Conservation (phyloP, 2,329 filamentous ascomycete genomes). For the Scytalidium sp. region DNA sequence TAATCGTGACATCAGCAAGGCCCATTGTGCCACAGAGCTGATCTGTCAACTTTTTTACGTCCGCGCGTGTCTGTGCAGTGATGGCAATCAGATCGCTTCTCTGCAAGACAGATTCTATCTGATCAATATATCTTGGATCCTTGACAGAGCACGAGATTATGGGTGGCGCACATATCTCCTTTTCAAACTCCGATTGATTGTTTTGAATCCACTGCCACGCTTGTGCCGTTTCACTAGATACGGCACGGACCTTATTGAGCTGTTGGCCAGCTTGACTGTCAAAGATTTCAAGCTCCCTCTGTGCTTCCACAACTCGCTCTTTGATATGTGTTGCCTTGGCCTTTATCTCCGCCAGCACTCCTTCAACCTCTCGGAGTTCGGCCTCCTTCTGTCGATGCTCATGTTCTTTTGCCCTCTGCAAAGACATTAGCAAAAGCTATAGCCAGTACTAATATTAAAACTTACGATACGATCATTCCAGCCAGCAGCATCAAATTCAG, state of each 20-base stretch:
- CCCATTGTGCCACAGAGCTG: slow-evolving; percentile 61
- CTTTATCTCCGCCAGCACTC: slow-evolving; percentile 21
- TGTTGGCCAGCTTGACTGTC: slow-evolving; percentile 76
- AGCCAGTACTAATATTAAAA: slow-evolving; percentile 13
- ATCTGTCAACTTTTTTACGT: slow-evolving; percentile 70
- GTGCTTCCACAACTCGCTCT: slow-evolving; percentile 33
- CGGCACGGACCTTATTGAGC: slow-evolving; percentile 57
- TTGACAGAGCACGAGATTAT: slow-evolving; percentile 63
- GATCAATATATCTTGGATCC: slow-evolving; percentile 53
- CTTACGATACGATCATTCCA: slow-evolving; percentile 73
- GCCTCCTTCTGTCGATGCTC: slow-evolving; percentile 48
- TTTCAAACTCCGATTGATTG: slow-evolving; percentile 60
- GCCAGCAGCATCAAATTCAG: slow-evolving; percentile 64
- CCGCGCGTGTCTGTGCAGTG: slow-evolving; percentile 71
- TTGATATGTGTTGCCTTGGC: slow-evolving; percentile 39
- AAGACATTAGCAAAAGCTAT: slow-evolving; percentile 4
- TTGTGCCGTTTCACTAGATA: slow-evolving; percentile 60
- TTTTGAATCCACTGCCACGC: slow-evolving; percentile 82
- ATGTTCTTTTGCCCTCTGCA: slow-evolving; percentile 57
- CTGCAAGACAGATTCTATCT: slow-evolving; percentile 56
- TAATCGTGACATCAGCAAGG: slow-evolving; percentile 69
- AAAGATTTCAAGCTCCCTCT: slow-evolving; percentile 54
- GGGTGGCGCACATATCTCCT: slow-evolving; percentile 63
- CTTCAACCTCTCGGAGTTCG: slow-evolving; percentile 29
- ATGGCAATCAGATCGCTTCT: slow-evolving; percentile 56